Percentiles rank a stretch among this genome's conserved stretches.
Evolutionary conservation across 495 filamentous ascomycete species (phyloP).

Genomic region (Aspergillus mulundensis): DNA sequence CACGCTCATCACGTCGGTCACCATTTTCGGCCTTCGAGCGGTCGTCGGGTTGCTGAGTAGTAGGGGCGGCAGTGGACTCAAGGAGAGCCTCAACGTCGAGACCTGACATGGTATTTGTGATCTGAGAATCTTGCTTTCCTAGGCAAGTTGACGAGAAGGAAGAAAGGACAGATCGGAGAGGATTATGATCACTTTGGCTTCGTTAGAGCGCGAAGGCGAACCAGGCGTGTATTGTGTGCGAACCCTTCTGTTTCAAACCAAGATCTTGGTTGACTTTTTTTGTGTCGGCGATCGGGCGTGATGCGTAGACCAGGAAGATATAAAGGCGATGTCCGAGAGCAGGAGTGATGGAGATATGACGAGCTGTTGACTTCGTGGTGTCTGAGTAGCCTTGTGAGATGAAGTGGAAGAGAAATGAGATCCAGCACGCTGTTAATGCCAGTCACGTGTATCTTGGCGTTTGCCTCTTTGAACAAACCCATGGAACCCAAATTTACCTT

Average conservation of each 20-base stretch:
- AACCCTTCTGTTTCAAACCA: constrained; percentile 37
- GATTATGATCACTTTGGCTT: constrained; percentile 42
- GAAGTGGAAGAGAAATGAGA: constrained; percentile 4
- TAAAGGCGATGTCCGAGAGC: background rate
- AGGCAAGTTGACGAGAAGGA: constrained; percentile 18
- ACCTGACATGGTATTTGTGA: constrained; percentile 65
- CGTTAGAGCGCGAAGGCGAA: constrained; percentile 41
- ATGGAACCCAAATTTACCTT: too few species aligned
- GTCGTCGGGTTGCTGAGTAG: constrained; percentile 56
- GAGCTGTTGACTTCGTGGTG: background rate
- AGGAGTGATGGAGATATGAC: background rate
- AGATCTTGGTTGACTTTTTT: constrained; percentile 13
- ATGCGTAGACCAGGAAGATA: background rate
- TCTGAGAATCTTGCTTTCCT: constrained; percentile 11
- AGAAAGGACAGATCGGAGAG: constrained; percentile 22
- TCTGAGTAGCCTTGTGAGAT: constrained; percentile 1
- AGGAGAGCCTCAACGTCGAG: constrained; percentile 91
- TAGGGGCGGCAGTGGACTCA: constrained; percentile 73
- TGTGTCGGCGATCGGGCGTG: background rate
- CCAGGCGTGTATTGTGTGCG: constrained; percentile 25
- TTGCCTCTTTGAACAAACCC: constrained; percentile 9
- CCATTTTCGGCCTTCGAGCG: constrained; percentile 52
- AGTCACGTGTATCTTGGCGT: constrained; percentile 20
- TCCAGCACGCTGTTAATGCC: background rate
- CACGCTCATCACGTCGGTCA: constrained; percentile 55